Evolutionary conservation across 148 eudicot species (phyloP), one percentile per base, ranked within the genome.

Genomic region (Arbutus unedo): DNA sequence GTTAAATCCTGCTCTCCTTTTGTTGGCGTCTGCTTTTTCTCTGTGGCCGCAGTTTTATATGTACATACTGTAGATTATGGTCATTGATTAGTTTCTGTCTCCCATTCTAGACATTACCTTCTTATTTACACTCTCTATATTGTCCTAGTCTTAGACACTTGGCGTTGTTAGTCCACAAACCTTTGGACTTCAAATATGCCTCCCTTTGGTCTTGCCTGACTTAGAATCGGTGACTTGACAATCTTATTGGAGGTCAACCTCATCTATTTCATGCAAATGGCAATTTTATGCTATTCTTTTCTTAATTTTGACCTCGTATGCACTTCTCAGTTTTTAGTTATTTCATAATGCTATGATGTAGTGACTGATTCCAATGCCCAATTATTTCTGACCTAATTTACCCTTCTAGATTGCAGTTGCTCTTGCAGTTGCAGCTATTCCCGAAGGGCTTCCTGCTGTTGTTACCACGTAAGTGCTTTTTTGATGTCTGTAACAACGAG

Each of bases 381-480:
- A 31, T 80, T 47, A 6, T 66, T 10, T 53, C 81, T 83, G 60
- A 81, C 66, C 60, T 78, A 45, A 67, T 79, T 72, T 47, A 68
- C 47, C 67, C 60, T 68, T 55, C 77, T 81, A 92, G 95, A 94
- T 94, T 91, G 98, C 98, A 76, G 98, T 94, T 86, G 98, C 98
- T 84, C 96, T 94, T 84, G 98, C 98, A 5, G 98, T 94, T 91
- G 98, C 98, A 82, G 98, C 98, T 79, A 94, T 94, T 84, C 96
- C 98, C 2, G 98, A 94, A 85, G 98, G 98, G 81, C 98, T 94
- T 88, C 98, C 98, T 77, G 98, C 98, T 83, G 98, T 94, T 85
- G 98, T 94, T 80, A 94, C 98, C 77, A 92, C 98, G 98, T 94
- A 82, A 83, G 93, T 89, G 64, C 78, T 86, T 79, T 43, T 76